These are phyloP conservation scores for Phytophthora vignae DNA, from an alignment of 352 stramenopile genomes.

Conservation along the genomic window DNA sequence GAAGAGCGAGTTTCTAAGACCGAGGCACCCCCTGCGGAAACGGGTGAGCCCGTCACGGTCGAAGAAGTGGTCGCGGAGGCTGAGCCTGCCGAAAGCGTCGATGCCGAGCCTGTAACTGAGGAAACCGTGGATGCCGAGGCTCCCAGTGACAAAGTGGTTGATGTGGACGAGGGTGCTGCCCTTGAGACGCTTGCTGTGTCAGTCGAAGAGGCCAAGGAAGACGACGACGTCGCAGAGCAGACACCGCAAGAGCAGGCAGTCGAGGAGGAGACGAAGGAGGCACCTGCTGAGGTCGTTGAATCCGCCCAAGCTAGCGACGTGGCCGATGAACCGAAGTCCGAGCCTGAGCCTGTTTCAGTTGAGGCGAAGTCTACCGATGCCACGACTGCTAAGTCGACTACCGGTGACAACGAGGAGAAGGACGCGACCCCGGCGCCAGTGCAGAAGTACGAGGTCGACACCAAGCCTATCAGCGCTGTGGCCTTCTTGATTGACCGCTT, in stretches of 20 bases:
- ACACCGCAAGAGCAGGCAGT: background rate
- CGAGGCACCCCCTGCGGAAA: background rate
- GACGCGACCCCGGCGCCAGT: background rate
- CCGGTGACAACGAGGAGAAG: constrained; percentile 1
- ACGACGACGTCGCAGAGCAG: background rate
- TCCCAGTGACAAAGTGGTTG: background rate
- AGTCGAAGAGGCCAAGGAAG: background rate
- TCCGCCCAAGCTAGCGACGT: background rate
- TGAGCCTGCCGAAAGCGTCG: background rate
- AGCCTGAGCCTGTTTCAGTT: background rate
- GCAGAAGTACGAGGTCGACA: constrained; percentile 34
- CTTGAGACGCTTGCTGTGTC: background rate
- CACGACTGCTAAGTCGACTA: background rate
- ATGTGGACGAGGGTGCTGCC: constrained; percentile 2
- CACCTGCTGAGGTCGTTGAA: background rate
- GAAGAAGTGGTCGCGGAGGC: background rate
- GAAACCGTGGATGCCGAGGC: background rate
- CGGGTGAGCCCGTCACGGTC: background rate
- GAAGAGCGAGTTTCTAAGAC: background rate
- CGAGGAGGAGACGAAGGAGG: background rate
- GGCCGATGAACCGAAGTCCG: background rate
- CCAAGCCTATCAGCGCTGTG: constrained; percentile 35
- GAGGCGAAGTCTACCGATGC: constrained; percentile 1
- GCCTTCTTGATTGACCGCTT: constrained; percentile 41
- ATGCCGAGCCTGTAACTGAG: no score